Base-by-base conservation (phyloP, 2,329 filamentous ascomycete species). In the Microascus cirrosus region DNA sequence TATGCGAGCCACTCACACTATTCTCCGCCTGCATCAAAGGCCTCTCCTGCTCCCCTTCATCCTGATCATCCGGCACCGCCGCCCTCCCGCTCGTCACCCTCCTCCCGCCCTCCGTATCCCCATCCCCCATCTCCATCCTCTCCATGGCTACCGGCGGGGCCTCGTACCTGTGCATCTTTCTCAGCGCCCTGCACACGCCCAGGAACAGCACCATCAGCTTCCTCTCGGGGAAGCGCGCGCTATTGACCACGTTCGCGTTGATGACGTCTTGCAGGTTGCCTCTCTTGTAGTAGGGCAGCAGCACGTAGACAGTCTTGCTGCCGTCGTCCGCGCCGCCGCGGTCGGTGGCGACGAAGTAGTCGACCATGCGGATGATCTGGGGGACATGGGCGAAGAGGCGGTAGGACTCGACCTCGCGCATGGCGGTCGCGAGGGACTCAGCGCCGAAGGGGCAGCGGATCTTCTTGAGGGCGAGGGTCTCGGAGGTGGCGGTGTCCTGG, bases 191-290 rank as follows among this genome's bases (percentile, higher is more conserved):
- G 70, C 93, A 96, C 2, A 99, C 91, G 18, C 94, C 94, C 50
- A 96, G 75, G 70, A 99, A 96, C 60, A 99, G 73, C 59, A 86
- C 78, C 91, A 97, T 93, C 61, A 99, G 77, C 65, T 86, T 81
- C 69, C 85, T 82, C 75, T 97, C 93, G 1, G 93, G 91, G 66
- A 99, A 97, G 56, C 80, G 81, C 42, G 89, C 89, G 70, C 95
- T 90, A 72, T 97, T 97, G 71, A 99, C 93, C 58, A 97, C 77
- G 73, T 99, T 99, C 62, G 94, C 93, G 72, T 99, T 99, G 77
- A 99, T 97, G 69, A 95, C 87, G 73, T 99, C 94, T 74, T 99
- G 94, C 42, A 99, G 80, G 71, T 99, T 99, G 15, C 94, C 94
- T 63, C 93, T 81, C 65, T 91, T 81, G 75, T 96, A 99, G 76